Percentiles rank a stretch among this genome's conserved stretches.
These are phyloP conservation scores for Aspergillus awamori DNA, from an alignment of 2,329 filamentous ascomycete species.

Conservation along the genomic window DNA sequence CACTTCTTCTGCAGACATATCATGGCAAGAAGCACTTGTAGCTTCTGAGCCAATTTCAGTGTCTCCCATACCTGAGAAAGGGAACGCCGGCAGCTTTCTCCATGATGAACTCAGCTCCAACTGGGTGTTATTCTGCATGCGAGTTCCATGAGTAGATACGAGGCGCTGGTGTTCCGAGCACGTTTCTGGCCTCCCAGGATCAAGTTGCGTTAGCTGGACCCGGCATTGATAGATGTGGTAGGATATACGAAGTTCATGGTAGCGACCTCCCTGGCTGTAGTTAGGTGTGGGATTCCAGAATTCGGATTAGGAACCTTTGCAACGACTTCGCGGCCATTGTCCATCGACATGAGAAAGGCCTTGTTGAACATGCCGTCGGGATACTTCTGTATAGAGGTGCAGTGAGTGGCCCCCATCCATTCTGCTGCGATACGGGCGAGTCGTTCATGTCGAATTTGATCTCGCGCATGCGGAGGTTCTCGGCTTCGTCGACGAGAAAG, in stretches of 20 bases:
- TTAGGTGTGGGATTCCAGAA: slow-evolving; percentile 32
- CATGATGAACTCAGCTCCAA: slow-evolving; percentile 29
- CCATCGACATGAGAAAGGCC: slow-evolving; percentile 34
- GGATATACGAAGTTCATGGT: slow-evolving; percentile 28
- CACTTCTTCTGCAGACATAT: slow-evolving; percentile 31
- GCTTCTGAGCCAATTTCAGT: slow-evolving; percentile 28
- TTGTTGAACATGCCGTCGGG: slow-evolving; percentile 39
- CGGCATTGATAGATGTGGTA: neutral
- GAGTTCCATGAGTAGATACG: slow-evolving; percentile 28
- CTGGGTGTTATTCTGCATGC: slow-evolving; percentile 22
- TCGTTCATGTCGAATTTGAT: slow-evolving; percentile 26
- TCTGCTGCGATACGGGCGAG: slow-evolving; percentile 26
- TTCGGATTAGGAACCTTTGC: slow-evolving; percentile 40
- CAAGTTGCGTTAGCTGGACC: slow-evolving; percentile 18
- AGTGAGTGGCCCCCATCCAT: slow-evolving; percentile 22
- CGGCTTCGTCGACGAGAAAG: slow-evolving; percentile 30
- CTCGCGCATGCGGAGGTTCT: slow-evolving; percentile 28
- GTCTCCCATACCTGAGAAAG: slow-evolving; percentile 30
- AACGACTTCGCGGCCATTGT: slow-evolving; percentile 34
- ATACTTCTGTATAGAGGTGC: slow-evolving; percentile 25
- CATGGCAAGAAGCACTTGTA: slow-evolving; percentile 31
- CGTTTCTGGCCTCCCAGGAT: slow-evolving; percentile 25
- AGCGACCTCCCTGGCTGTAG: slow-evolving; percentile 44
- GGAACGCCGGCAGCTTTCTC: slow-evolving; percentile 27
- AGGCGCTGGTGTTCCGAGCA: slow-evolving; percentile 26